These are phyloP conservation scores for Remersonia thermophila DNA, from an alignment of 2,329 filamentous ascomycete genomes.

Conservation along the genomic window DNA sequence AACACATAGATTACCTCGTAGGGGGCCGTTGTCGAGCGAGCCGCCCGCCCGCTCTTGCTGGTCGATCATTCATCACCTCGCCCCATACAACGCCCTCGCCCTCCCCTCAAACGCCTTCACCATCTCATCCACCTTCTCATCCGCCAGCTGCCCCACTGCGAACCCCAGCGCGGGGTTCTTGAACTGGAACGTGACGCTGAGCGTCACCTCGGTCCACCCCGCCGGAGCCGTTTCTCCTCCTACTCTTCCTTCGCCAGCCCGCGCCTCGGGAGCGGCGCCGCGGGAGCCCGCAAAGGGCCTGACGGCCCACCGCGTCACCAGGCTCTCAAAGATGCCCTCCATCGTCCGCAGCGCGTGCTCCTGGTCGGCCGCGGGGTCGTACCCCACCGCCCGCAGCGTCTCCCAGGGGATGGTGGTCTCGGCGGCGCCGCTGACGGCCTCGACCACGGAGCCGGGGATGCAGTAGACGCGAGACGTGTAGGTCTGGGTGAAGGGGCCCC, in stretches of 20 bases:
- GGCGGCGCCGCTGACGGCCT: conserved; percentile 57
- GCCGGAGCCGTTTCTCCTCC: conserved; percentile 15
- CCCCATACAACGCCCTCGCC: conserved; percentile 46
- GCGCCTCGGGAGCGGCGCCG: conserved; percentile 20
- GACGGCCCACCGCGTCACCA: conserved; percentile 60
- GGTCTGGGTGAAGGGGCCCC: conserved; percentile 68
- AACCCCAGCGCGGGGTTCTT: conserved; percentile 78
- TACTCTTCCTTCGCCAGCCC: conserved; percentile 14
- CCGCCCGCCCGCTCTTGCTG: not conserved
- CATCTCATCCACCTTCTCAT: conserved; percentile 78
- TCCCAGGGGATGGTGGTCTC: conserved; percentile 32
- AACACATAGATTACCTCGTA: no score
- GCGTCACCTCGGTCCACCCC: conserved; percentile 55
- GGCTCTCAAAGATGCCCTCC: conserved; percentile 48
- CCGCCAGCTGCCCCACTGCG: conserved; percentile 68
- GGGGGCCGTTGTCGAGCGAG: no score
- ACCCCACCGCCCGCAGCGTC: conserved; percentile 22
- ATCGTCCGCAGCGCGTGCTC: conserved; percentile 11
- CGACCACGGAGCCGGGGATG: conserved; percentile 57
- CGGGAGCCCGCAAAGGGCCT: conserved; percentile 28
- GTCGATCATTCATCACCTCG: conserved; percentile 5
- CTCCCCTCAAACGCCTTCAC: conserved; percentile 84
- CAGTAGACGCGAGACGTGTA: conserved; percentile 76
- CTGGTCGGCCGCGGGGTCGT: conserved; percentile 5
- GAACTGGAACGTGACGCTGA: conserved; percentile 74